Conservation (phyloP, 164 flowering plant genomes). For the grape (Vitis vinifera) region ASM3070453v1 NC_081805.1:2161001-2161500, state of each 20-base stretch:
- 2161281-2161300: conserved; percentile 8
- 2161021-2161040: conserved; percentile 10
- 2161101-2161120: background rate
- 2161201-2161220: conserved; percentile 94
- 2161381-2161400: background rate
- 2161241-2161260: conserved; percentile 76
- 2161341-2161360: too few species aligned
- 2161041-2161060: conserved; percentile 91
- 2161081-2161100: conserved; percentile 54
- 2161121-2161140: too few species aligned
- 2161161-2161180: too few species aligned
- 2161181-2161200: conserved; percentile 18
- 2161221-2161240: conserved; percentile 94
- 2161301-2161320: background rate
- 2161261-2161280: conserved; percentile 30
- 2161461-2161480: too few species aligned
- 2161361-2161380: too few species aligned
- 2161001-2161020: conserved; percentile 5
- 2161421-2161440: too few species aligned
- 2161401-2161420: conserved; percentile 5
- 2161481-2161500: too few species aligned
- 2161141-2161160: too few species aligned
- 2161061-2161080: conserved; percentile 94
- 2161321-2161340: background rate
- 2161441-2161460: too few species aligned